Base-by-base conservation (phyloP, 352 stramenopile genomes). In the Globisporangium emineosum region DNA sequence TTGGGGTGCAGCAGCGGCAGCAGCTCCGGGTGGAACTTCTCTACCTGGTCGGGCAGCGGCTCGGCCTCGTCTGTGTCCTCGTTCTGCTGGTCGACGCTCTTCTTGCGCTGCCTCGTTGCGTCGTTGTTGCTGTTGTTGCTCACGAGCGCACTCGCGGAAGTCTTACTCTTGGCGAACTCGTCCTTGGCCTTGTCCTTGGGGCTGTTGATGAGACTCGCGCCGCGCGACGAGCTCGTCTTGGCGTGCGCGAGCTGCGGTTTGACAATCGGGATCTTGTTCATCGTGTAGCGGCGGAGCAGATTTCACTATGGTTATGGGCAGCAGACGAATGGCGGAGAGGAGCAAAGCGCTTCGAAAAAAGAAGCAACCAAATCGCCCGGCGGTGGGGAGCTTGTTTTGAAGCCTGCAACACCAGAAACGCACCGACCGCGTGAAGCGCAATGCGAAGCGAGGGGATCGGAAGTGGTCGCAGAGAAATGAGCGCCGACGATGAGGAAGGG, bases 1-100 rank as follows among this genome's bases (percentile, higher is more conserved):
- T 71, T 72, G 19, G 70, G 72, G 56, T 74, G 74, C 63, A 90
- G 67, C 40, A 91, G 68, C 17, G 83, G 80, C 47, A 89, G 68
- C 32, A 91, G 72, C 69, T 91, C 83, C 0, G 80, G 80, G 10
- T 76, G 80, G 40, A 77, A 68, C 23, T 59, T 54, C 51, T 72
- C 66, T 0, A 89, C 73, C 23, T 91, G 82, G 42, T 76, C 66
- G 2, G 64, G 61, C 7, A 91, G 68, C 64, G 80, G 61, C 29
- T 61, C 57, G 35, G n/a, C 33, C 9, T 60, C 64, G 21, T 60
- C 49, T 19, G 58, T 69, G 64, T 35, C 25, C 19, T 51, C 50
- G n/a, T 60, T 43, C 51, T 67, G 64, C 30, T 54, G 35, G 42
- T 72, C 64, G 29, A 57, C 27, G 40, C 59, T 63, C 43, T 66